These are phyloP conservation scores for Mucor velutinosus DNA, from an alignment of 371 early-diverging fungal genomes.

Conservation along the genomic window DNA sequence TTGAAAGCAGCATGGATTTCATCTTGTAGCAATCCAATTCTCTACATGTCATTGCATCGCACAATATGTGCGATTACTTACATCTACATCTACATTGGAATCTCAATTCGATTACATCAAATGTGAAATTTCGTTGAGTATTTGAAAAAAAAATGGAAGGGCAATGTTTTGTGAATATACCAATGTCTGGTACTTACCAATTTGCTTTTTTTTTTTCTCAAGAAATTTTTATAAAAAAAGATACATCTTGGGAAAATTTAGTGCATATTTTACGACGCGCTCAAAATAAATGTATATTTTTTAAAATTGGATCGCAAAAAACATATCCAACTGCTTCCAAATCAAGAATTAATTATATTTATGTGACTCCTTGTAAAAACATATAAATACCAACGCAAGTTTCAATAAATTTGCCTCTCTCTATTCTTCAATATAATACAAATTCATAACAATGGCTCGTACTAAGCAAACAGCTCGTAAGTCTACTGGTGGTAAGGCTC, in stretches of 20 bases:
- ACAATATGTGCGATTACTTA: background rate
- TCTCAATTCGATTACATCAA: background rate
- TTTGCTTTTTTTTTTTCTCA: background rate
- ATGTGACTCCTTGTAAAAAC: conserved; percentile 6
- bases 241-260: background rate
- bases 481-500: conserved; percentile 98
- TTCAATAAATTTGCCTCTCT: background rate
- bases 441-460: conserved; percentile 77
- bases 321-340: conserved; percentile 7
- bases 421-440: background rate
- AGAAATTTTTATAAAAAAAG: background rate
- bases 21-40: background rate
- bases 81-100: background rate
- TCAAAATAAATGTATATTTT: conserved; percentile 9
- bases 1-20: too few relatives aligned
- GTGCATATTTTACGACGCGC: conserved; percentile 12
- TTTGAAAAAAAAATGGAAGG: background rate
- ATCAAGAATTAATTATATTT: conserved; percentile 1
- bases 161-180: background rate
- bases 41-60: background rate
- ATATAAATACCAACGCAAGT: conserved; percentile 3
- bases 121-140: background rate
- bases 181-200: background rate
- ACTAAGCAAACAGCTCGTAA: conserved; percentile 99
- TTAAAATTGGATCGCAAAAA: conserved; percentile 7